phyloP scores from a whole-genome alignment of 495 filamentous ascomycete species.

The Penicillium roqueforti region DNA sequence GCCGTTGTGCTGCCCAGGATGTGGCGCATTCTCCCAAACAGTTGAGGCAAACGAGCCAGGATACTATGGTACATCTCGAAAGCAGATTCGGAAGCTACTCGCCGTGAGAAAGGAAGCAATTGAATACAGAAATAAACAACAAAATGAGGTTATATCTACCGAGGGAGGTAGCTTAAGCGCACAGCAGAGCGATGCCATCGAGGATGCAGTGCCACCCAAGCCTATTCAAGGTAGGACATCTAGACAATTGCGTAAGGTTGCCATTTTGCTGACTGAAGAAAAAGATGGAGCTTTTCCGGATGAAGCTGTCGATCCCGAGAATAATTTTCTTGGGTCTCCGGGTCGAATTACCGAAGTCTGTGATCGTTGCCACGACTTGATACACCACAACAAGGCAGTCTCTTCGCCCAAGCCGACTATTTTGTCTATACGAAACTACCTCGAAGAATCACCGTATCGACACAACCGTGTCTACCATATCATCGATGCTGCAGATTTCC shows the following conservation, averaged over 20 bases:
- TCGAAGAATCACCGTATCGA: slow-evolving; percentile 78
- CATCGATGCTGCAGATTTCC: slow-evolving; percentile 97
- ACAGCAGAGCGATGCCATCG: slow-evolving; percentile 5
- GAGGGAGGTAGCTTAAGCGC: slow-evolving; percentile 10
- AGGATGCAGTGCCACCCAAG: slow-evolving; percentile 10
- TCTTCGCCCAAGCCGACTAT: slow-evolving; percentile 74
- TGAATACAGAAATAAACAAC: slow-evolving; percentile 24
- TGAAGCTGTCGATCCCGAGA: slow-evolving; percentile 27
- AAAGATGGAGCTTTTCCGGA: slow-evolving; percentile 39
- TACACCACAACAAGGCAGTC: slow-evolving; percentile 66
- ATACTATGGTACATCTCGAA: slow-evolving; percentile 63
- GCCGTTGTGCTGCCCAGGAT: slow-evolving; percentile 68
- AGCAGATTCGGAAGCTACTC: slow-evolving; percentile 36
- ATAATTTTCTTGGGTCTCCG: slow-evolving; percentile 13
- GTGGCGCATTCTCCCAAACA: slow-evolving; percentile 79
- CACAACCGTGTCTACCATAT: slow-evolving; percentile 93
- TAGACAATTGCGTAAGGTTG: neutral
- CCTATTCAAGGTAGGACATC: slow-evolving; percentile 21
- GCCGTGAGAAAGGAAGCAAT: slow-evolving; percentile 39
- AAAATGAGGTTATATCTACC: neutral
- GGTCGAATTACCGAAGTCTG: slow-evolving; percentile 52
- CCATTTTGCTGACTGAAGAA: neutral
- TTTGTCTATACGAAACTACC: slow-evolving; percentile 71
- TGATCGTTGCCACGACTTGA: slow-evolving; percentile 77
- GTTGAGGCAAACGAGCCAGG: slow-evolving; percentile 65